These are phyloP conservation scores for Penicillium sp. DNA, from an alignment of 2,329 filamentous ascomycete genomes.

Conservation along the genomic window DNA sequence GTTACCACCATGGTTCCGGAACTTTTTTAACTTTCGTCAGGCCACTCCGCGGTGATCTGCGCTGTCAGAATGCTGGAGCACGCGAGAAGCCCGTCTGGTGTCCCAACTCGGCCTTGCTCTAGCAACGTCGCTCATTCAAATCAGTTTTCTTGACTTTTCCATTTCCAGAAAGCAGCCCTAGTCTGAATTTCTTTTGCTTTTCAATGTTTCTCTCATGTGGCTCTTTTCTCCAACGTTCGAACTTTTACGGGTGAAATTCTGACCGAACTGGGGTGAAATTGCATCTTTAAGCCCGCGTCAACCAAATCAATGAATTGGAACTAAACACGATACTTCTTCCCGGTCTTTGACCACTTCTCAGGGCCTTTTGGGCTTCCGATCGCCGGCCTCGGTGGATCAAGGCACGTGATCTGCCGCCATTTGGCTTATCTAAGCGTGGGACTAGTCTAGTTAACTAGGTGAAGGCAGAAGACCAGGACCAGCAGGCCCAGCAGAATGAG, in stretches of 20 bases:
- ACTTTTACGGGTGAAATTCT: not conserved
- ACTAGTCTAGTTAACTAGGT: not conserved
- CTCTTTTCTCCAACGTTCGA: not conserved
- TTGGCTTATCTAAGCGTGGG: not conserved
- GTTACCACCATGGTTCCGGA: not conserved
- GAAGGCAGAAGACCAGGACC: not conserved
- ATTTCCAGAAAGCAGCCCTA: not conserved
- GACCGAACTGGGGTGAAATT: not conserved
- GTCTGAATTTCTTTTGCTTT: not conserved
- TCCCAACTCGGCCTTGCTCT: not conserved
- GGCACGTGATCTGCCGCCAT: too few relatives aligned
- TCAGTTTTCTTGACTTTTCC: not conserved
- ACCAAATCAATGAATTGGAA: not conserved
- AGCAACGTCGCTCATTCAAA: not conserved
- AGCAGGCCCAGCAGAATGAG: not conserved
- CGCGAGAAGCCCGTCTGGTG: not conserved
- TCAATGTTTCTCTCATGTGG: not conserved
- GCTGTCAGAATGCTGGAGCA: not conserved
- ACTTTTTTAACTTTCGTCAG: not conserved
- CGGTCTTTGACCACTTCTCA: not conserved
- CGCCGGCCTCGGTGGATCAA: slow-evolving; percentile 7
- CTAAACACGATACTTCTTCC: not conserved
- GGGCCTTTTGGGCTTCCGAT: not conserved
- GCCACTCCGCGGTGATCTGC: not conserved
- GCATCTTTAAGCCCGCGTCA: not conserved